Evolutionary conservation across 148 eudicot genomes (phyloP), one percentile per base, ranked within the genome.

Genomic region (Fagopyrum tataricum): DNA sequence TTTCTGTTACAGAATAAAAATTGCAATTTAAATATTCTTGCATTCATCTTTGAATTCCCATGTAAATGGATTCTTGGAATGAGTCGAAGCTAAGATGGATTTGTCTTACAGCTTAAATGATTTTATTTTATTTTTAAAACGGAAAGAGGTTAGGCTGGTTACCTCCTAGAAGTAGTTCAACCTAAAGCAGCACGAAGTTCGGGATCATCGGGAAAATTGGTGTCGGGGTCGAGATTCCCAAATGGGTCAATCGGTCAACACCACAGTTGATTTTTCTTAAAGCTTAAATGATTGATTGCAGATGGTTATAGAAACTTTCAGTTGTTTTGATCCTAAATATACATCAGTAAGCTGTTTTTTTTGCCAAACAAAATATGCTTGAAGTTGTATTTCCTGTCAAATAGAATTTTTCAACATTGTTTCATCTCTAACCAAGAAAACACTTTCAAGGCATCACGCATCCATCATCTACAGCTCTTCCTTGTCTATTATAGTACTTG

Each of bases 311-410:
- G 98, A 96, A 72, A 93, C 98, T 73, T 93, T 90, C 76, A 96
- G 98, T 79, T 93, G 90, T 79, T 90, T 93, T 52, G 98, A 93
- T 68, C 98, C 98, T 0, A 96, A 93, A 76, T 93, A 92, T 74
- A 89, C 98, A 75, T 86, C 90, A 83, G 98, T 93, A 86, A 17
- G 84, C 61, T 59, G 20, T 55, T 47, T 55, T n/a, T 46, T 75
- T 64, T 7, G 0, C 17, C 15, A 18, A 42, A 52, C 41, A 48
- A 74, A 40, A n/a, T 37, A 72, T 24, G 11, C 67, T 61, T 58
- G 41, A 61, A 61, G 67, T 61, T 61, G 17, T 61, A 26, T 61
- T 26, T 31, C 41, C 31, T 3, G 13, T 61, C 37, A 23, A 56
- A 56, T 20, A 23, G 37, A 56, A 56, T 21, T 20, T 13, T 23